phyloP scores from a whole-genome alignment of 106 monocot species.

The Dactylorhiza incarnata region DNA sequence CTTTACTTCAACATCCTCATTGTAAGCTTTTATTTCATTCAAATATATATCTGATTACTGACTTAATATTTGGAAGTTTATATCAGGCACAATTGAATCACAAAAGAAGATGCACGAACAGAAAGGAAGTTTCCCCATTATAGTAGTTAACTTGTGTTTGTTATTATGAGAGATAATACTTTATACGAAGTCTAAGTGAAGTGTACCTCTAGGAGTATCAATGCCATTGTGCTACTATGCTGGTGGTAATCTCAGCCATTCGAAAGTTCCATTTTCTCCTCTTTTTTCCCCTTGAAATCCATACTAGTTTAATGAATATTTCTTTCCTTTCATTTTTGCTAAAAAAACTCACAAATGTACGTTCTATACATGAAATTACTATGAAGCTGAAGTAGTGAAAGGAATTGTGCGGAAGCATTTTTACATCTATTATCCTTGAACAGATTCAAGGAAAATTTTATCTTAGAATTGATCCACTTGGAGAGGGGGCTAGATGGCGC shows the following conservation, averaged over 20 bases:
- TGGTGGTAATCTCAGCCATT: not conserved
- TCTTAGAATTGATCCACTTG: slow-evolving; percentile 69
- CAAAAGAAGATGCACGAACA: not conserved
- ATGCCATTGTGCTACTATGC: not conserved
- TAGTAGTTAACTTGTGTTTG: not conserved
- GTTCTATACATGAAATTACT: not conserved
- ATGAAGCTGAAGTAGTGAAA: not conserved
- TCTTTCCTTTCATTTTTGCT: too few species aligned
- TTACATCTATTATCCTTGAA: not conserved
- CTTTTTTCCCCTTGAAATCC: not conserved
- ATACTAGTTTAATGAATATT: too few species aligned
- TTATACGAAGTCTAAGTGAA: not conserved
- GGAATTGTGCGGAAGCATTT: not conserved
- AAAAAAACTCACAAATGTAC: not conserved
- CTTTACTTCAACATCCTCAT: too few species aligned
- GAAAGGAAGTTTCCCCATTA: not conserved
- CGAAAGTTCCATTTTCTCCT: not conserved
- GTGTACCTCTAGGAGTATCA: not conserved
- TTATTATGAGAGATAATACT: not conserved
- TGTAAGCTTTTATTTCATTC: too few species aligned
- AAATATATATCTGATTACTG: too few species aligned
- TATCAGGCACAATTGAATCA: too few species aligned
- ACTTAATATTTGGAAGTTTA: too few species aligned
- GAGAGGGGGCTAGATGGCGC: slow-evolving; percentile 93
- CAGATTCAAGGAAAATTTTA: slow-evolving; percentile 80